Evolutionary conservation across 352 stramenopile species (phyloP).

Genomic region (Phytophthora fragariaefolia): DNA sequence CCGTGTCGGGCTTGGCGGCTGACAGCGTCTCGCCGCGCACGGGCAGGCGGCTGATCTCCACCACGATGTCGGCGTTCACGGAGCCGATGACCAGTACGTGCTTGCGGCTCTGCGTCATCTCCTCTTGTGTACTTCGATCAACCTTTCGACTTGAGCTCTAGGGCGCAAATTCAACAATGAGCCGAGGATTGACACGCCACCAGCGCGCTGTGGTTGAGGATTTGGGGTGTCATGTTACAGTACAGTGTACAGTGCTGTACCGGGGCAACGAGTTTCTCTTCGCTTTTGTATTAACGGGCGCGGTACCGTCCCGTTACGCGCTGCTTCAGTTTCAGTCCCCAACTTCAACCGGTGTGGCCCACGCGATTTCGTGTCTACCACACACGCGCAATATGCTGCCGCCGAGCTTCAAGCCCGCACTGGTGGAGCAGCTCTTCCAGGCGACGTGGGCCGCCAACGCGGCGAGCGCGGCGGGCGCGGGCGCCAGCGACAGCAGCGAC

Average conservation of each 20-base stretch:
- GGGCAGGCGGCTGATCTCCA: conserved; percentile 74
- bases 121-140: not conserved
- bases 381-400: conserved; percentile 19
- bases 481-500: conserved; percentile 42
- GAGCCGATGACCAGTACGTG: conserved; percentile 81
- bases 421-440: conserved; percentile 83
- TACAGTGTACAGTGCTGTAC: too few species aligned
- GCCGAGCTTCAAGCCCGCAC: conserved; percentile 56
- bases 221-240: conserved; percentile 5
- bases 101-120: conserved; percentile 37
- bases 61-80: conserved; percentile 85
- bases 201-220: conserved; percentile 23
- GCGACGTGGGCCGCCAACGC: conserved; percentile 56
- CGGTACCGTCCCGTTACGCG: not conserved
- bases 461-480: conserved; percentile 20
- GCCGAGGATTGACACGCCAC: conserved; percentile 10
- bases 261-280: conserved; percentile 10
- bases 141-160: conserved; percentile 2
- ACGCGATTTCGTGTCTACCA: conserved; percentile 1
- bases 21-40: conserved; percentile 72
- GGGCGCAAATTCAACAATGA: conserved; percentile 13
- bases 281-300: not conserved
- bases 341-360: conserved; percentile 23
- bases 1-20: conserved; percentile 60
- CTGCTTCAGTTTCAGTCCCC: conserved; percentile 14